phyloP scores from a whole-genome alignment of 768 basidiomycete genomes.

The Kwoniella heveanensis region DNA sequence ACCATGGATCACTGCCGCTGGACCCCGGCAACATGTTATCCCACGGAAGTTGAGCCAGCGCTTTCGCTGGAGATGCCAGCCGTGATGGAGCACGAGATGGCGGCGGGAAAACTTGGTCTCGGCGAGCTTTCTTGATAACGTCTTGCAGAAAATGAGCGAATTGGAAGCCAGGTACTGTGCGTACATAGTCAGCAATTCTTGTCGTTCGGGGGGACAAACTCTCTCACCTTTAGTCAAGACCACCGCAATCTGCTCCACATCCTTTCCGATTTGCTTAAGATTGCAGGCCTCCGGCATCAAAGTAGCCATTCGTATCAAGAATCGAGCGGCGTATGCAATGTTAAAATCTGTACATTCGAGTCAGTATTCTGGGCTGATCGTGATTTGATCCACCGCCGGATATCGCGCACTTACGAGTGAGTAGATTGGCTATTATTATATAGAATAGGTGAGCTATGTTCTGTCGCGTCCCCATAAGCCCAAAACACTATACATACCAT shows the following conservation, averaged over 20 bases:
- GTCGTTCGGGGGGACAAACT: background rate
- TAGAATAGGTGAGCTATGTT: no score
- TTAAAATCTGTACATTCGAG: conserved; percentile 14
- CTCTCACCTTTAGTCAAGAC: conserved; percentile 37
- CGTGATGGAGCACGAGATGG: conserved; percentile 35
- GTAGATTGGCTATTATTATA: conserved; percentile 27
- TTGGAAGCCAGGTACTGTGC: conserved; percentile 47
- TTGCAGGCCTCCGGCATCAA: conserved; percentile 41
- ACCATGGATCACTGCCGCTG: conserved; percentile 10
- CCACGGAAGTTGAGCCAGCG: conserved; percentile 6
- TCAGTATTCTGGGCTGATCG: no score
- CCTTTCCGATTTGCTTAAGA: conserved; percentile 38
- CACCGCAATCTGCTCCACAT: conserved; percentile 40
- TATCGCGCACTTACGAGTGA: conserved; percentile 38
- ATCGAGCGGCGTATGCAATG: conserved; percentile 41
- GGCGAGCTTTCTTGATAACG: conserved; percentile 39
- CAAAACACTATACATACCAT: conserved; percentile 24
- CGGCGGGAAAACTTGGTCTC: conserved; percentile 42
- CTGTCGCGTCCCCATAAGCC: no score
- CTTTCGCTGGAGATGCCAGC: conserved; percentile 2
- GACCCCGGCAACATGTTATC: background rate
- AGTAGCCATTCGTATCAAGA: conserved; percentile 44
- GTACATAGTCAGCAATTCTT: background rate
- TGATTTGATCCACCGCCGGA: no score
- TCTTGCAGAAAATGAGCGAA: conserved; percentile 39